phyloP scores from a whole-genome alignment of 2,329 filamentous ascomycete species.

The Ophiocordyceps camponoti-floridani region DNA sequence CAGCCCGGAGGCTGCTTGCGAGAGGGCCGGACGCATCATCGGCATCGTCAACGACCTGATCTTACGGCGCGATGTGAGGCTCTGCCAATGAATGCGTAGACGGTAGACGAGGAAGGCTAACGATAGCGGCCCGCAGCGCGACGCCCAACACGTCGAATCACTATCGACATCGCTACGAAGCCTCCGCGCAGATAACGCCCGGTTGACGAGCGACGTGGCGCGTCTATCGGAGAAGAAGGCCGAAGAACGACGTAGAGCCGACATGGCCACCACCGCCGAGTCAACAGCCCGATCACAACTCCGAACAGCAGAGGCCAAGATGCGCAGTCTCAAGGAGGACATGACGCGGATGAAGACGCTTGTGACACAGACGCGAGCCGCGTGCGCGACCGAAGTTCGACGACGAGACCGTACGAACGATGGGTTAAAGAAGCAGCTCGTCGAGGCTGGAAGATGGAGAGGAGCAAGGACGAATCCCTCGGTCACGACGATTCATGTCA shows the following conservation, averaged over 20 bases:
- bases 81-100: neutral
- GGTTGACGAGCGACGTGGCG: slow-evolving; percentile 51
- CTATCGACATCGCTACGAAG: slow-evolving; percentile 62
- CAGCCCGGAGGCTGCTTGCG: slow-evolving; percentile 28
- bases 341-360: slow-evolving; percentile 60
- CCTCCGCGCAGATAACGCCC: slow-evolving; percentile 56
- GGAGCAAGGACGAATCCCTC: slow-evolving; percentile 35
- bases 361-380: slow-evolving; percentile 65
- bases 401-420: slow-evolving; percentile 83
- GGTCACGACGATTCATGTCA: slow-evolving; percentile 37
- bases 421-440: slow-evolving; percentile 70
- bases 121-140: slow-evolving; percentile 37
- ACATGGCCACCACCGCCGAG: slow-evolving; percentile 50
- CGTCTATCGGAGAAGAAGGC: slow-evolving; percentile 33
- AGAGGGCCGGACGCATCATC: slow-evolving; percentile 73
- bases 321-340: slow-evolving; percentile 70
- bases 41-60: slow-evolving; percentile 89
- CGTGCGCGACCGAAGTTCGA: slow-evolving; percentile 79
- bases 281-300: slow-evolving; percentile 51
- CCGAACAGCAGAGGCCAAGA: slow-evolving; percentile 53
- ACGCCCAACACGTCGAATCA: slow-evolving; percentile 74
- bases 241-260: slow-evolving; percentile 36
- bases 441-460: slow-evolving; percentile 47
- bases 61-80: slow-evolving; percentile 59
- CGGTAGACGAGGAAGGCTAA: neutral